Base-by-base conservation (phyloP, 495 filamentous ascomycete species). In the Hyphodiscus hymeniophilus region DNA sequence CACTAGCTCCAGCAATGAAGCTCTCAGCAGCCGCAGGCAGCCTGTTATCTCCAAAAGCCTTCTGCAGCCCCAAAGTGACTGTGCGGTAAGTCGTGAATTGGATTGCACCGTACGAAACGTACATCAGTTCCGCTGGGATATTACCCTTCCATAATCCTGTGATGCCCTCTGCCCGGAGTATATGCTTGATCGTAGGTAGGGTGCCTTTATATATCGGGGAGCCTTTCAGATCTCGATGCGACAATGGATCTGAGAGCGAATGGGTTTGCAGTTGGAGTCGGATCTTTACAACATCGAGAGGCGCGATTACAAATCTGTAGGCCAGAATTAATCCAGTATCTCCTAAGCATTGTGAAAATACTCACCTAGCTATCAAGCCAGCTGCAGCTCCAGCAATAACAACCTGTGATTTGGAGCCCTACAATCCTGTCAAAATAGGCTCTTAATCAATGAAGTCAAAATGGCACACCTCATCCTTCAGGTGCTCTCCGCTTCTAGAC, bases 71-170 rank as follows among this genome's bases (percentile, higher is more conserved):
- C 35, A 84, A 66, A 6, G 81, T 86, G 7, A 75, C 73, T 28
- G 76, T 77, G 36, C 86, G 82, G 71, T 97, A 97, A n/a, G 85
- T 69, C 7, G 82, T 82, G 76, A 98, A 98, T 69, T 98, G 94
- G 45, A 84, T 69, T 26, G 83, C 83, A 46, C 85, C 80, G 70
- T 96, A 97, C 59, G 78, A 77, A 38, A 98, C 72, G 71, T 98
- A 98, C 62, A 98, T 79, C 24, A 92, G 64, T 68, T 96, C 92
- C 21, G 92, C 92, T 45, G 92, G 88, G 50, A 97, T 77, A 63
- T 98, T 98, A 65, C 92, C 92, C 72, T 97, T 97, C 92, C 92
- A 98, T 41, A 98, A 76, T 42, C 79, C 91, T 1, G 84, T 81
- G 51, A 95, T 63, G 12, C 92, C 91, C 62, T 97, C 91, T 47